Evolutionary conservation across 352 stramenopile species (phyloP).

Genomic region (Globisporangium nodosum): DNA sequence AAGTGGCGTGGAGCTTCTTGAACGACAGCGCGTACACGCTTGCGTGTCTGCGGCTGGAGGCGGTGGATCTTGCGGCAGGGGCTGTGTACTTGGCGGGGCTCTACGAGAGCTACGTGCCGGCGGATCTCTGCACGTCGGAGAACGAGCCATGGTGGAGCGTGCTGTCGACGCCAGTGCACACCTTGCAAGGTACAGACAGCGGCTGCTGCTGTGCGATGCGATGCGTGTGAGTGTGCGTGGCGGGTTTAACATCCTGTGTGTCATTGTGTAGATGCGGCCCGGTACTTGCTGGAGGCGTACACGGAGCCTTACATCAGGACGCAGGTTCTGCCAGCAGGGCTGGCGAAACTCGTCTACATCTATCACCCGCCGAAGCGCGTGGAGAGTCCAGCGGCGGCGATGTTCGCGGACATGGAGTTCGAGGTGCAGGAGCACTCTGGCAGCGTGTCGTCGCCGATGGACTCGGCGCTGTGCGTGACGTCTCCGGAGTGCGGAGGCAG

Average conservation of each 20-base stretch:
- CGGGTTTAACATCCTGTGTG: constrained; percentile 50
- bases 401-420: constrained; percentile 35
- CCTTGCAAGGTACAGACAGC: constrained; percentile 71
- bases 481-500: constrained; percentile 68
- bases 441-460: constrained; percentile 48
- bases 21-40: constrained; percentile 86
- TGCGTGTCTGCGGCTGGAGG: constrained; percentile 72
- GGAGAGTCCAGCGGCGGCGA: constrained; percentile 38
- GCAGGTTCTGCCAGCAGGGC: constrained; percentile 55
- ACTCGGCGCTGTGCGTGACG: constrained; percentile 65
- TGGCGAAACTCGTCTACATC: constrained; percentile 72
- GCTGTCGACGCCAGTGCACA: constrained; percentile 57
- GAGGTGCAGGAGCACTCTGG: constrained; percentile 35
- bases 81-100: constrained; percentile 81
- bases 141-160: constrained; percentile 71
- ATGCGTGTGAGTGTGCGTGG: constrained; percentile 18
- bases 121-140: constrained; percentile 41
- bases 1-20: constrained; percentile 85
- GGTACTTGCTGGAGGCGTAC: constrained; percentile 72
- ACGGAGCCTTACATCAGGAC: constrained; percentile 74
- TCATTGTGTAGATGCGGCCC: constrained; percentile 72
- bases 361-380: constrained; percentile 57
- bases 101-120: constrained; percentile 77
- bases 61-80: constrained; percentile 63
- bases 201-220: background rate